Conservation (phyloP, 345 rosid genomes). For the Gossypium rotundifolium region DNA sequence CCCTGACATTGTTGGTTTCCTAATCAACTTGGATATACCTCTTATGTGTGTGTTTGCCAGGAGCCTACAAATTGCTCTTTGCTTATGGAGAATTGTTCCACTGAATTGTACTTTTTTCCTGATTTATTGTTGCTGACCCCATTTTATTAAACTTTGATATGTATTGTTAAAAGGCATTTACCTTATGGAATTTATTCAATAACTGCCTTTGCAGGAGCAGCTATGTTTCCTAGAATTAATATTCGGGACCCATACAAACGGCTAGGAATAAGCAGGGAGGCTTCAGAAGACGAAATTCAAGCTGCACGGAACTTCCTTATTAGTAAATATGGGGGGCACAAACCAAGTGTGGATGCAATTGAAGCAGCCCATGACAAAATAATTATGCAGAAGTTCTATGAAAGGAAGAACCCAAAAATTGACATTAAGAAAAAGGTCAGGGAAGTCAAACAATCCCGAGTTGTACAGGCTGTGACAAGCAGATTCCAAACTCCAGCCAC, state of each 20-base stretch:
- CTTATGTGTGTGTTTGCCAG: not conserved
- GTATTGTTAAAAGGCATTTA: not conserved
- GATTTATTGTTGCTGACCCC: not conserved
- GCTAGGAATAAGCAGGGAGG: conserved; percentile 87
- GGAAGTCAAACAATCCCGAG: conserved; percentile 61
- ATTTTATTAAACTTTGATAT: not conserved
- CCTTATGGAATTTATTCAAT: not conserved
- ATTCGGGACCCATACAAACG: conserved; percentile 78
- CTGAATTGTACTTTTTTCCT: not conserved
- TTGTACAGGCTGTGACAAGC: conserved; percentile 54
- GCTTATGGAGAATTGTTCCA: not conserved
- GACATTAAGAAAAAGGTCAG: conserved; percentile 68
- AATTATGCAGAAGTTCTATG: conserved; percentile 85
- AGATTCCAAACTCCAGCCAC: conserved; percentile 75
- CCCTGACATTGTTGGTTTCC: not conserved
- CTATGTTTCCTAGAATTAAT: conserved; percentile 75
- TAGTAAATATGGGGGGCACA: conserved; percentile 70
- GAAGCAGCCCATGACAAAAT: conserved; percentile 93
- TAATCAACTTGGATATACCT: conserved; percentile 1
- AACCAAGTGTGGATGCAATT: conserved; percentile 87
- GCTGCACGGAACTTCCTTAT: conserved; percentile 71
- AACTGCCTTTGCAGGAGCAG: conserved; percentile 33
- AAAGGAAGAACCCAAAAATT: conserved; percentile 79
- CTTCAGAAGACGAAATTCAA: conserved; percentile 94
- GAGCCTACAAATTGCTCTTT: not conserved